Evolutionary conservation across 2,329 filamentous ascomycete species (phyloP).

Genomic region (Coniochaeta ligniaria): DNA sequence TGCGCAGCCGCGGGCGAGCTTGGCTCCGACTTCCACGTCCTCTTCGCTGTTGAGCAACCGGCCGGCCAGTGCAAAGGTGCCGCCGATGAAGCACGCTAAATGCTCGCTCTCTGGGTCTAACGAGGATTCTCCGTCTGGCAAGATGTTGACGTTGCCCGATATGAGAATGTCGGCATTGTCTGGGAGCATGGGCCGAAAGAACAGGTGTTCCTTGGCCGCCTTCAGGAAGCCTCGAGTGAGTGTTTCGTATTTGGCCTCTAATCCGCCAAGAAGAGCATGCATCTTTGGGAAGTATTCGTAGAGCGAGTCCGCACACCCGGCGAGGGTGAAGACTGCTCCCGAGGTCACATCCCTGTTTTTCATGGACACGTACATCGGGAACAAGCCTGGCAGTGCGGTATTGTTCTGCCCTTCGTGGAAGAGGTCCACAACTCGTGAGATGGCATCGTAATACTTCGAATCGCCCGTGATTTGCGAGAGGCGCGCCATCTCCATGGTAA

Average conservation of each 20-base stretch:
- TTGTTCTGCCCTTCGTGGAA: conserved; percentile 56
- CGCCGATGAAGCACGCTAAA: conserved; percentile 62
- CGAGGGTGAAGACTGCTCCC: conserved; percentile 24
- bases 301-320: conserved; percentile 28
- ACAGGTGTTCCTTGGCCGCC: conserved; percentile 48
- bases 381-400: conserved; percentile 64
- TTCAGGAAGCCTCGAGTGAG: conserved; percentile 43
- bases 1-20: conserved; percentile 53
- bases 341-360: conserved; percentile 32
- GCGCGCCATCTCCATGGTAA: conserved; percentile 66
- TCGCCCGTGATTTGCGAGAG: conserved; percentile 66
- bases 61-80: conserved; percentile 61
- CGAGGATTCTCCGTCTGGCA: conserved; percentile 16
- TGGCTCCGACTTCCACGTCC: conserved; percentile 46
- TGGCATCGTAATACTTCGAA: conserved; percentile 67
- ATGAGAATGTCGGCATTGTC: conserved; percentile 50
- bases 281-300: conserved; percentile 48
- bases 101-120: conserved; percentile 37
- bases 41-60: conserved; percentile 46
- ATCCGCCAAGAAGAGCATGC: conserved; percentile 48
- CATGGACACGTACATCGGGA: conserved; percentile 59
- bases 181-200: conserved; percentile 58
- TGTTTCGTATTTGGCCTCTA: conserved; percentile 43
- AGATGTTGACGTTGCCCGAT: conserved; percentile 33
- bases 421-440: conserved; percentile 58